phyloP scores from a whole-genome alignment of 2,329 filamentous ascomycete species.

The Aplosporella prunicola region DNA sequence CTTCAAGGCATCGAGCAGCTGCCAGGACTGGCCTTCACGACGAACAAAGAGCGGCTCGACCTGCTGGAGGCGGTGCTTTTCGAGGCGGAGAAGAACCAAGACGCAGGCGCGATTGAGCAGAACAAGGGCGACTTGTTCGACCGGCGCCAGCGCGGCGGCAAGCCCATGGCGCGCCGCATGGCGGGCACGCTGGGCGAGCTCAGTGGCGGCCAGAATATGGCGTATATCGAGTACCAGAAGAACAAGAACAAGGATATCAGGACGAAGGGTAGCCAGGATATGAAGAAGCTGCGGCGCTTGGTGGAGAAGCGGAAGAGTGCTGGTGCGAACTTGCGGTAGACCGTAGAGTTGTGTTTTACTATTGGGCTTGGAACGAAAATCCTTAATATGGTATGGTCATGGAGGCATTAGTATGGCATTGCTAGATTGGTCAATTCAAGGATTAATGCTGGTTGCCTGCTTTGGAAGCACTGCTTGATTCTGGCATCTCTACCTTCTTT shows the following conservation, averaged over 20 bases:
- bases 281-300: constrained; percentile 9
- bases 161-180: constrained; percentile 68
- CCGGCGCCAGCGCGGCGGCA: constrained; percentile 47
- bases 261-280: constrained; percentile 4
- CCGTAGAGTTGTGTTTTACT: too few species aligned
- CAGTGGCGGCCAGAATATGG: constrained; percentile 91
- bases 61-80: constrained; percentile 82
- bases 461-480: too few species aligned
- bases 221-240: constrained; percentile 47
- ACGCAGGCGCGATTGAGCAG: constrained; percentile 58
- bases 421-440: too few species aligned
- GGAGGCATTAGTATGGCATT: too few species aligned
- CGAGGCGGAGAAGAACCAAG: constrained; percentile 57
- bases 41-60: constrained; percentile 71
- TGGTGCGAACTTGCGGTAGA: too few species aligned
- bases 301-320: constrained; percentile 9
- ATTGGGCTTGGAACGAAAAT: too few species aligned
- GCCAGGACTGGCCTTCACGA: constrained; percentile 68
- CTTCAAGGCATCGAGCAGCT: constrained; percentile 83
- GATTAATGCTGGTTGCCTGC: too few species aligned
- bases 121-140: constrained; percentile 60
- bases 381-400: too few species aligned
- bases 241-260: constrained; percentile 11
- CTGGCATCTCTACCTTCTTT: too few species aligned
- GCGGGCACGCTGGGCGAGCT: constrained; percentile 79